These are phyloP conservation scores for Saccharomyces hybrid DNA, from an alignment of 1,139 yeast species.

Conservation along the genomic window DNA sequence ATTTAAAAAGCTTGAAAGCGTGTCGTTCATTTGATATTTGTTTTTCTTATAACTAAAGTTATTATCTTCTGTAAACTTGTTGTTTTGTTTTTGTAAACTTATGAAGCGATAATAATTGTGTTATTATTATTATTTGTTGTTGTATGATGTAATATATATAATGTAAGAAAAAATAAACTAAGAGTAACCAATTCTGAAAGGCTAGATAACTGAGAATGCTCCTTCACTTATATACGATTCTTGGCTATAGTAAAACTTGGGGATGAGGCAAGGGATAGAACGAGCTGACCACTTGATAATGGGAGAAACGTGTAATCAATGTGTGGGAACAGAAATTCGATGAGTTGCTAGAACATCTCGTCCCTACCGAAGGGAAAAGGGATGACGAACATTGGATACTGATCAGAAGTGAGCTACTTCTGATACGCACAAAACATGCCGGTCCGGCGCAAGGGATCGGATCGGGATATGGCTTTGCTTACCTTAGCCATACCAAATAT, in stretches of 20 bases:
- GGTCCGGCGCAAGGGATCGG: background rate
- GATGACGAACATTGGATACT: background rate
- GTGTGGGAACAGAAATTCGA: background rate
- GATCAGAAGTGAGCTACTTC: background rate
- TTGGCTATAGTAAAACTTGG: too few species aligned
- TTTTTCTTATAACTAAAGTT: too few species aligned
- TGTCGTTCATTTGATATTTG: background rate
- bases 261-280: too few species aligned
- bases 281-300: too few species aligned
- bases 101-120: background rate
- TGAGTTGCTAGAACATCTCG: background rate
- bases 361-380: background rate
- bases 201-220: too few species aligned
- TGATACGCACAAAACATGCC: background rate
- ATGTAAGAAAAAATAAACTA: too few species aligned
- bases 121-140: background rate
- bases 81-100: slow-evolving; percentile 12
- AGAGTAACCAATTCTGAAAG: too few species aligned
- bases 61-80: background rate
- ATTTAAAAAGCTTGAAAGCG: background rate
- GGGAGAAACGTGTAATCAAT: background rate
- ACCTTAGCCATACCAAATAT: background rate
- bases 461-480: background rate
- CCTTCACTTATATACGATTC: too few species aligned
- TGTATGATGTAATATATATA: too few species aligned